Conservation (phyloP, 768 basidiomycete genomes). For the Mycena metata region DNA sequence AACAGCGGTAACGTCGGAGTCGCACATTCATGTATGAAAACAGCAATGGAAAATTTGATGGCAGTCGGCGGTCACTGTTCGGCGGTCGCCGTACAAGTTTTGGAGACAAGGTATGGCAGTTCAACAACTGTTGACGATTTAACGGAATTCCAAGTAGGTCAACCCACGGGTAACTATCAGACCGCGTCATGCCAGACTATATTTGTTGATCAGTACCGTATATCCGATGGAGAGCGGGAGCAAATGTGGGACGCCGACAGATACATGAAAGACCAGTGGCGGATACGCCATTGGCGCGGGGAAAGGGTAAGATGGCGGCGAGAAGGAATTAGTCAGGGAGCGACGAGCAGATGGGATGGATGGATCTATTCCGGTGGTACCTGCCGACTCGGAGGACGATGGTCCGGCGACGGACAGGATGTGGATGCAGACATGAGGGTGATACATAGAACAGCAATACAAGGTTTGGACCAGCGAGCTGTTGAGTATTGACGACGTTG, state of each 20-base stretch:
- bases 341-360: background rate
- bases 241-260: constrained; percentile 4
- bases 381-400: constrained; percentile 17
- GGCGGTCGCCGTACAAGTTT: constrained; percentile 4
- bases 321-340: background rate
- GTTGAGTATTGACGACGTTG: constrained; percentile 6
- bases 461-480: constrained; percentile 15
- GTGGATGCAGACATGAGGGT: constrained; percentile 20
- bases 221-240: constrained; percentile 12
- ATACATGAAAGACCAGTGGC: background rate
- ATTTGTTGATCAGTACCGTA: constrained; percentile 3
- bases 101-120: background rate
- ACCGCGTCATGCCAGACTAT: constrained; percentile 5
- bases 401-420: constrained; percentile 16
- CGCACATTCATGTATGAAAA: background rate
- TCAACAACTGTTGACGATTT: background rate
- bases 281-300: constrained; percentile 6
- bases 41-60: background rate
- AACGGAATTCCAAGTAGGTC: background rate
- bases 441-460: constrained; percentile 18
- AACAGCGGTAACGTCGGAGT: constrained; percentile 1
- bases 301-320: constrained; percentile 15
- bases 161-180: constrained; percentile 24
- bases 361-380: constrained; percentile 5
- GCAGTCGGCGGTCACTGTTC: too few species aligned